Percentiles rank a stretch among this genome's conserved stretches.
phyloP scores from a whole-genome alignment of 2,329 filamentous ascomycete species.

The Raffaelea albimanens region DNA sequence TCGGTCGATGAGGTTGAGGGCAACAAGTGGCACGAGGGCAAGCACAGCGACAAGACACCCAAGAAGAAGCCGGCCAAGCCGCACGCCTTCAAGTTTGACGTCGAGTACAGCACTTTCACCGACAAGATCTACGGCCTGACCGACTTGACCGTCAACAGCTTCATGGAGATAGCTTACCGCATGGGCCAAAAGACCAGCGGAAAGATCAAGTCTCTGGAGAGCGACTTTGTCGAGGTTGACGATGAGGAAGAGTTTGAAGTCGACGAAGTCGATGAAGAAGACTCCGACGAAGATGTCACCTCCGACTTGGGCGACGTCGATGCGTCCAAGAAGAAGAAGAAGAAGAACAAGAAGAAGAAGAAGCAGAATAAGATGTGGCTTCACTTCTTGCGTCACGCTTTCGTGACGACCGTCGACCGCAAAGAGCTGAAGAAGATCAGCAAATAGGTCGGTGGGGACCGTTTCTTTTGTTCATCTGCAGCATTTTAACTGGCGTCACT shows the following conservation, averaged over 20 bases:
- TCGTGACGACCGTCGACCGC: slow-evolving; percentile 61
- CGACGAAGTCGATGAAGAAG: slow-evolving; percentile 19
- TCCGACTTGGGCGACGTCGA: slow-evolving; percentile 30
- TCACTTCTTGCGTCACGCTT: slow-evolving; percentile 68
- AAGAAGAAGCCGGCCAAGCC: slow-evolving; percentile 45
- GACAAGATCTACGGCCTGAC: slow-evolving; percentile 66
- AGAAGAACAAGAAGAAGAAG: slow-evolving; percentile 42
- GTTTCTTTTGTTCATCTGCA: not conserved
- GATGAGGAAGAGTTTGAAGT: slow-evolving; percentile 16
- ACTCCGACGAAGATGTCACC: slow-evolving; percentile 31
- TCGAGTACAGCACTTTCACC: slow-evolving; percentile 78
- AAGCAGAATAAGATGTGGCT: slow-evolving; percentile 64
- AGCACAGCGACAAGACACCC: slow-evolving; percentile 50
- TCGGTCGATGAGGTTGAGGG: slow-evolving; percentile 13
- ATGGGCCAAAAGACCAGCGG: slow-evolving; percentile 48
- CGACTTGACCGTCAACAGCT: slow-evolving; percentile 78
- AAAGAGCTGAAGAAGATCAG: slow-evolving; percentile 48
- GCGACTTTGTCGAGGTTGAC: slow-evolving; percentile 7
- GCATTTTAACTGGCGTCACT: no score
- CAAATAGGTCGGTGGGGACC: not conserved
- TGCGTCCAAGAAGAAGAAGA: slow-evolving; percentile 29
- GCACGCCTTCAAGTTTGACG: slow-evolving; percentile 60
- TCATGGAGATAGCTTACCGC: slow-evolving; percentile 67
- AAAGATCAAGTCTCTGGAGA: not conserved
- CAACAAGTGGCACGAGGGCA: slow-evolving; percentile 52